Base-by-base conservation (phyloP, 108 stramenopile species). In the Cyclostephanos invisitatus region DNA sequence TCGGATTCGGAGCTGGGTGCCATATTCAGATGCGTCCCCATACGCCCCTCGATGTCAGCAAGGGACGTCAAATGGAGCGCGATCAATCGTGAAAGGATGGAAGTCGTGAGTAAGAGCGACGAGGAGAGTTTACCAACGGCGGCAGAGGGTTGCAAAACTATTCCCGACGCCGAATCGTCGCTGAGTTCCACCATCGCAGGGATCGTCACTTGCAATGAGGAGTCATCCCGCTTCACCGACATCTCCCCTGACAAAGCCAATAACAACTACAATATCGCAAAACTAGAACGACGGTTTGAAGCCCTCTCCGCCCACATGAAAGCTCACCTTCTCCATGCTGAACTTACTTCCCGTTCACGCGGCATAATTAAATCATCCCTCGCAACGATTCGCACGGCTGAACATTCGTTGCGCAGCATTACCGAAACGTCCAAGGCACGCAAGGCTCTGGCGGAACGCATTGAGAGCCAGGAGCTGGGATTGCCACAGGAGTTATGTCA, bases 401-500 rank as follows among this genome's bases (percentile, higher is more conserved):
- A 80, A 36, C 77, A 83, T 67, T 70, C 76, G 20, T 56, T 83
- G 35, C 78, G 82, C 12, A 59, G 70, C 29, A 70, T 77, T 51
- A 86, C 83, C 49, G 83, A 78, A 36, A 68, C 85, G 49, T 59
- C 42, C 54, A 73, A 64, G 48, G 64, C 82, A 18, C 50, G 83
- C 44, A 73, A 81, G 44, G 59, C 61, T 12, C 48, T 71, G 58
- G 68, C 73, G 38, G 85, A 77, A 25, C 68, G 82, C 42, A 76
- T 83, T 51, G 76, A 78, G 47, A 55, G 24, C 12, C 53, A 46
- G 28, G 74, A 56, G 8, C 20, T 53, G 2, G 75, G 76, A 20
- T 62, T 81, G 0, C 83, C 87, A 4, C 87, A 91, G 82, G 90
- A 91, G 65, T 65, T 91, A 67, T 76, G 78, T 8, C 89, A 91